phyloP scores from a whole-genome alignment of 495 filamentous ascomycete species.

The Recurvomyces mirabilis region DNA sequence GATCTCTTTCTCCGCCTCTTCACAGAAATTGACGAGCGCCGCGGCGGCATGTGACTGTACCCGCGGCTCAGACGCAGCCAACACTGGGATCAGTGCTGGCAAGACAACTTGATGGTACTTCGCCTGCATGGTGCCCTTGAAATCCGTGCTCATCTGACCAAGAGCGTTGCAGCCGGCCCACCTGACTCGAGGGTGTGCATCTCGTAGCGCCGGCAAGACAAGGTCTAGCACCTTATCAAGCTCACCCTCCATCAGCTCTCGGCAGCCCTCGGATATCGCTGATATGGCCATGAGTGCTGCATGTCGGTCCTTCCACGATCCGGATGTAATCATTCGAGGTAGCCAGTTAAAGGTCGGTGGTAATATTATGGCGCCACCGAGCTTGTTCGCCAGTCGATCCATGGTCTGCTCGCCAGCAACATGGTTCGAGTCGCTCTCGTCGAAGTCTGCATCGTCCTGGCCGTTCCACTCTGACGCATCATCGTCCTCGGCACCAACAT shows the following conservation, averaged over 20 bases:
- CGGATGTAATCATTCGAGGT: conserved; percentile 92
- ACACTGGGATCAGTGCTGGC: conserved; percentile 81
- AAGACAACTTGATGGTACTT: conserved; percentile 82
- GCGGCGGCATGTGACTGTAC: conserved; percentile 97
- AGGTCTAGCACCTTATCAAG: conserved; percentile 86
- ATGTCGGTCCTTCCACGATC: conserved; percentile 89
- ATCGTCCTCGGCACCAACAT: conserved; percentile 89
- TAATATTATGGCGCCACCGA: conserved; percentile 76
- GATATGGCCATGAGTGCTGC: conserved; percentile 98
- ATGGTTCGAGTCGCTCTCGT: conserved; percentile 95
- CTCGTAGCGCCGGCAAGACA: conserved; percentile 83
- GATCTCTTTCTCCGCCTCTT: conserved; percentile 87
- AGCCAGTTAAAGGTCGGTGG: conserved; percentile 95
- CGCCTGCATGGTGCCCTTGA: conserved; percentile 96
- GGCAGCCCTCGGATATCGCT: conserved; percentile 94
- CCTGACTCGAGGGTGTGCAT: conserved; percentile 85
- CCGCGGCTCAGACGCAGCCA: conserved; percentile 78
- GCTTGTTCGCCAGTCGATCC: conserved; percentile 95
- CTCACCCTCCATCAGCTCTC: conserved; percentile 90
- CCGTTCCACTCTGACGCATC: conserved; percentile 89
- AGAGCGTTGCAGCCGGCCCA: conserved; percentile 99
- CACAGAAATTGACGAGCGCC: conserved; percentile 97
- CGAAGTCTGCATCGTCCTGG: conserved; percentile 85
- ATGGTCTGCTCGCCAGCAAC: conserved; percentile 98
- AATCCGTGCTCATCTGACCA: conserved; percentile 99